Conservation (phyloP, 2,329 filamentous ascomycete species). For the Nothophaeocryptopus gaeumannii region DNA sequence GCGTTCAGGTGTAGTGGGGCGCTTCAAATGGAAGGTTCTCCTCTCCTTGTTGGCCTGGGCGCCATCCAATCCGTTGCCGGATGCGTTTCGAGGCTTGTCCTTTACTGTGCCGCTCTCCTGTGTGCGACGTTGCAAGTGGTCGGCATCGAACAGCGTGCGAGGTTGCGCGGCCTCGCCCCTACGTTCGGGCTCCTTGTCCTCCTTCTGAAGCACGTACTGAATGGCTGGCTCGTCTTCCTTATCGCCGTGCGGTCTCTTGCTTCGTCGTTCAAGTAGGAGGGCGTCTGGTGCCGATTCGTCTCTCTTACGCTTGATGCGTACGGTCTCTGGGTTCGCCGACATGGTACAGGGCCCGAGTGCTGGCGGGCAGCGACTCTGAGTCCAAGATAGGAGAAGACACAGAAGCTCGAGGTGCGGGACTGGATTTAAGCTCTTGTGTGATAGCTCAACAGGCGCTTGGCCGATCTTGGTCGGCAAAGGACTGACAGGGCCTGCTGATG, state of each 20-base stretch:
- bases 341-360: constrained; percentile 3
- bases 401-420: neutral
- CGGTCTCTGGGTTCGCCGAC: constrained; percentile 25
- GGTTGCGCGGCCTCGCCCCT: neutral
- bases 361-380: neutral
- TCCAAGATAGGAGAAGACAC: neutral
- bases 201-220: constrained; percentile 23
- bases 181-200: constrained; percentile 3
- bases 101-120: constrained; percentile 1
- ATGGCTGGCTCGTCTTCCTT: constrained; percentile 12
- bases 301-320: constrained; percentile 31
- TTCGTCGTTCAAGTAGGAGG: constrained; percentile 26
- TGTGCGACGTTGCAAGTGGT: constrained; percentile 4
- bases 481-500: too few relatives aligned
- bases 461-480: too few relatives aligned
- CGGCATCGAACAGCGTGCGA: constrained; percentile 8
- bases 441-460: too few relatives aligned
- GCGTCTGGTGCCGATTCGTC: constrained; percentile 28
- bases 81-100: constrained; percentile 12
- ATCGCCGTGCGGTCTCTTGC: constrained; percentile 21
- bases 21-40: constrained; percentile 25
- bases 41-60: constrained; percentile 13
- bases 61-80: constrained; percentile 18
- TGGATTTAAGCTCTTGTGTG: neutral
- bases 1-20: constrained; percentile 15